Percentiles rank a stretch among this genome's conserved stretches.
phyloP scores from a whole-genome alignment of 768 basidiomycete genomes.

The Agrocybe pediades region DNA sequence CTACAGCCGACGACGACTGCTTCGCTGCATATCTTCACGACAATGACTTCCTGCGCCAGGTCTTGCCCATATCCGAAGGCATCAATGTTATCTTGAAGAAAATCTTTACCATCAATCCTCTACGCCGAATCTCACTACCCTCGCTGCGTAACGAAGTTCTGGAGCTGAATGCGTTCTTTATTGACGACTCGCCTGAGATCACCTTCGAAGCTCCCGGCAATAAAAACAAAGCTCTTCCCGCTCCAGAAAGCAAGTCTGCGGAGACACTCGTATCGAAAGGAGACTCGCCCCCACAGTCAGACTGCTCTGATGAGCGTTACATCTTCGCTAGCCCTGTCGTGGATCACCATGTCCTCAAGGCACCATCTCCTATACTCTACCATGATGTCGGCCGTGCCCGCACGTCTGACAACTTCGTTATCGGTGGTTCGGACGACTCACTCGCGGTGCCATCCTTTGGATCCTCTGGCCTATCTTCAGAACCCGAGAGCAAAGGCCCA shows the following conservation, averaged over 20 bases:
- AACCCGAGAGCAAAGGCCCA: constrained; percentile 44
- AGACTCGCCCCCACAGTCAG: neutral
- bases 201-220: neutral
- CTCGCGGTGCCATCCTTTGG: constrained; percentile 19
- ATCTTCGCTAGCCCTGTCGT: constrained; percentile 35
- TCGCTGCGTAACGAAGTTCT: constrained; percentile 61
- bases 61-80: constrained; percentile 72
- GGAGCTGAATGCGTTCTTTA: constrained; percentile 61
- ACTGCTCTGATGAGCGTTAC: constrained; percentile 35
- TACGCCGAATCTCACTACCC: constrained; percentile 59
- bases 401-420: constrained; percentile 18
- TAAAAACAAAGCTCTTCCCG: neutral
- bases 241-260: neutral
- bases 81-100: constrained; percentile 68
- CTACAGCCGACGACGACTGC: constrained; percentile 64
- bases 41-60: constrained; percentile 60
- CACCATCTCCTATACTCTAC: neutral
- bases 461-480: constrained; percentile 25
- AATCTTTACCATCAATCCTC: constrained; percentile 71
- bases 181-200: constrained; percentile 36
- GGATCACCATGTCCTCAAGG: constrained; percentile 21
- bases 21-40: constrained; percentile 67
- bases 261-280: neutral
- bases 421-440: constrained; percentile 15
- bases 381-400: neutral